Evolutionary conservation across 495 filamentous ascomycete genomes (phyloP), one percentile per base, ranked within the genome.

Genomic region (Penicillium pancosmium): DNA sequence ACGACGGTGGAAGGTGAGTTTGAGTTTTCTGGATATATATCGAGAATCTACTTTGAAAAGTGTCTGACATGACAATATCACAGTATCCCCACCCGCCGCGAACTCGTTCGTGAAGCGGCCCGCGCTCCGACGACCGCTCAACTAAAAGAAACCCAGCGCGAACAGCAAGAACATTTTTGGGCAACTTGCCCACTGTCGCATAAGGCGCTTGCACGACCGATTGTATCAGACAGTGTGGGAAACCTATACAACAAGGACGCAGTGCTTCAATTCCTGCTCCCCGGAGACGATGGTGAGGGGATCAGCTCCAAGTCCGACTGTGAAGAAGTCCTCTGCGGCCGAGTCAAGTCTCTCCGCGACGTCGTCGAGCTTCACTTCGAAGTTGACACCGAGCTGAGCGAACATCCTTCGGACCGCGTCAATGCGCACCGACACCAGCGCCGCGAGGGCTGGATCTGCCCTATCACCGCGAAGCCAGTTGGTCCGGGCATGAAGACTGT

Each of bases 201-300:
- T 40, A 83, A 86, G 62, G 85, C 84, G 0, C 81, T 98, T 3
- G 74, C 84, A 3, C 73, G 82, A 13, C 89, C 92, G 2, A 79
- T 93, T 1, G 93, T 98, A 13, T 93, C 91, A 1, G 94, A 99
- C 73, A 88, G 80, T 33, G 80, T 82, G 4, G 95, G 94, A 1
- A 88, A 87, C 19, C 84, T 99, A 2, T 99, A 96, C 78, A 98
- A 96, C 67, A 98, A 97, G 72, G 92, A 98, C 68, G 86, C 91
- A 0, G 82, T 98, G 43, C 76, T 99, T 40, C 86, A 91, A 63
- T 90, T 87, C 54, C 80, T 99, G 3, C 80, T 97, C 19, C 85
- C 86, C 18, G 77, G 80, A 47, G 83, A 85, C 54, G 84, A 86
- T 40, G 73, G 73, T 64, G 75, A 71, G 66, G 78, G 69, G 54